phyloP scores from a whole-genome alignment of 2,329 filamentous ascomycete genomes.

The Septoria linicola region DNA sequence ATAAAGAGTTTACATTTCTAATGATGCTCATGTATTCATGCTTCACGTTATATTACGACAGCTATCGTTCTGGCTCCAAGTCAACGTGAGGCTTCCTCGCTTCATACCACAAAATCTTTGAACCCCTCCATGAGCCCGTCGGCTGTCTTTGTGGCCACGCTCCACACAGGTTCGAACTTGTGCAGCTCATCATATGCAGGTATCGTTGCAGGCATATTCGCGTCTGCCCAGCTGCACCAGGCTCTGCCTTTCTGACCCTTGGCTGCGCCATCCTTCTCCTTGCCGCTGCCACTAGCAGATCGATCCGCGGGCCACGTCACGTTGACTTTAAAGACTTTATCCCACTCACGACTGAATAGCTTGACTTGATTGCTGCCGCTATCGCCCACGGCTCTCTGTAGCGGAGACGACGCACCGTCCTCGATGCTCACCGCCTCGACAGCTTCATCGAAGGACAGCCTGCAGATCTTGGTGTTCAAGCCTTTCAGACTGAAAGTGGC shows the following conservation, averaged over 20 bases:
- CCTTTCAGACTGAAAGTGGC: conserved; percentile 68
- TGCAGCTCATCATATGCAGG: conserved; percentile 80
- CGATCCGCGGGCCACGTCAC: conserved; percentile 60
- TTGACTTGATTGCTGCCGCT: conserved; percentile 67
- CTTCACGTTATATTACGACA: too few relatives aligned
- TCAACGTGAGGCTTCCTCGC: too few relatives aligned
- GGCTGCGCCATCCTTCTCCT: conserved; percentile 25
- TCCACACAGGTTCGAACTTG: conserved; percentile 77
- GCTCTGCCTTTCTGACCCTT: conserved; percentile 61
- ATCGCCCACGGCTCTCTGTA: conserved; percentile 49
- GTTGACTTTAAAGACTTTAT: conserved; percentile 71
- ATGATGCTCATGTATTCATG: too few relatives aligned
- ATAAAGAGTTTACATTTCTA: too few relatives aligned
- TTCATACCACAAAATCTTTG: conserved; percentile 4
- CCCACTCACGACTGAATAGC: conserved; percentile 81
- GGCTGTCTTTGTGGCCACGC: conserved; percentile 68
- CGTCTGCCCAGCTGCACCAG: conserved; percentile 84
- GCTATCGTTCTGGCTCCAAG: too few relatives aligned
- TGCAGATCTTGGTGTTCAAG: conserved; percentile 75
- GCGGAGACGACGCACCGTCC: conserved; percentile 37
- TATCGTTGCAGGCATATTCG: conserved; percentile 68
- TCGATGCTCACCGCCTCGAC: conserved; percentile 64
- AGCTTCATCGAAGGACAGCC: conserved; percentile 67
- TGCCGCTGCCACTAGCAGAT: neutral
- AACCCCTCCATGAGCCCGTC: conserved; percentile 80